Base-by-base conservation (phyloP, 805 yeast genomes). In the Peterozyma xylosa region DNA sequence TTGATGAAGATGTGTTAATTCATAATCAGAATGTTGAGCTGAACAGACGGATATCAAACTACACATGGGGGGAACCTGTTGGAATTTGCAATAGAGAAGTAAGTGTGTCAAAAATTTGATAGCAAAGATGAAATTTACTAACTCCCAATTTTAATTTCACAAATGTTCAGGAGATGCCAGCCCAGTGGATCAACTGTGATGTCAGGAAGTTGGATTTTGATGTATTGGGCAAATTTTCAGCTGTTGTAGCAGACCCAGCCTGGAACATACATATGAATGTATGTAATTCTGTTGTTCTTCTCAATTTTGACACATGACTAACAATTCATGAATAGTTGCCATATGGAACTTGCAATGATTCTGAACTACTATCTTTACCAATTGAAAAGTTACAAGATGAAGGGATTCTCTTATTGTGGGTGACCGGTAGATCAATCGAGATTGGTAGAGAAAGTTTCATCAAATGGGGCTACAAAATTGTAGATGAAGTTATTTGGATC, bases 221-320 rank as follows among this genome's bases (percentile, higher is more conserved):
- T 17, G 64, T 76, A 6, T 62, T 90, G 45, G 96, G 97, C 2
- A 80, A 83, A 63, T 86, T 86, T 64, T 89, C 82, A 35, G 88
- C 82, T 2, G 79, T 90, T 11, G 76, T 91, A 43, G 91, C 96
- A 0, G 98, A 90, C 60, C 96, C 96, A 3, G 93, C 96, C 7
- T 90, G 98, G 98, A 90, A 88, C 50, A 90, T 90, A 50, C 96
- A 90, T 63, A 89, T 86, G 90, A 83, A 85, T 44, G 56, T 66
- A 33, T 41, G 54, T 53, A 16, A 14, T 35, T 33, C 21, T 21
- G 10, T 7, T 11, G 7, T 17, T 21, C 13, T 13, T 36, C 16
- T 27, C 32, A 33, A 11, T 5, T 18, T 15, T 40, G n/a, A 32
- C 13, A 13, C 2, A 15, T 18, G 5, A 37, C 15, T 35, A 32